A percentile compares a stretch with the other conserved stretches of the same genome.
These are phyloP conservation scores for Beauveria medogensis DNA, from an alignment of 2,329 filamentous ascomycete genomes.

Conservation along the genomic window DNA sequence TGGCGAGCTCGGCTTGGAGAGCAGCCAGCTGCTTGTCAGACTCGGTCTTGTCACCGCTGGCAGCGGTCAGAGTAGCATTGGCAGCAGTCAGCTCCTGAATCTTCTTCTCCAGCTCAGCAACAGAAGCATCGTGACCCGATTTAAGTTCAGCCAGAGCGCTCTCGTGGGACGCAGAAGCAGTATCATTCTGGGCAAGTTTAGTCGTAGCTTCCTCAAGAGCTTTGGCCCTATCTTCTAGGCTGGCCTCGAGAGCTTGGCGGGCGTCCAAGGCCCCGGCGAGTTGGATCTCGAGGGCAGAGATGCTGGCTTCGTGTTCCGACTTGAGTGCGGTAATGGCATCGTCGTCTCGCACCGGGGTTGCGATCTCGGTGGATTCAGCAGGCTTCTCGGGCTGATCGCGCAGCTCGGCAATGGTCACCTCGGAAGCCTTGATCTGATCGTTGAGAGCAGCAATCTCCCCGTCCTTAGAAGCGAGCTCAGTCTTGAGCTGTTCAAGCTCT, in stretches of 20 bases:
- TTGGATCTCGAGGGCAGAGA: constrained; percentile 39
- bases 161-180: constrained; percentile 30
- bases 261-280: constrained; percentile 39
- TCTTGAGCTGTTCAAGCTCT: constrained; percentile 52
- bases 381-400: constrained; percentile 39
- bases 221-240: constrained; percentile 38
- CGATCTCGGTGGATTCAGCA: constrained; percentile 31
- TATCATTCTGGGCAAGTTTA: constrained; percentile 40
- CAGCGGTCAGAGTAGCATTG: constrained; percentile 36
- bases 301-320: constrained; percentile 39
- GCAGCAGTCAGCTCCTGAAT: constrained; percentile 44
- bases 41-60: constrained; percentile 36
- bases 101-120: constrained; percentile 45
- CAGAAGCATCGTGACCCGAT: constrained; percentile 37
- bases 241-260: constrained; percentile 40
- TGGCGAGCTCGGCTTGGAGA: constrained; percentile 39
- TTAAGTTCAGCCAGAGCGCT: constrained; percentile 43
- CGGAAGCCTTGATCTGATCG: constrained; percentile 45
- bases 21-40: constrained; percentile 43
- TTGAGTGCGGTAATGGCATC: constrained; percentile 39
- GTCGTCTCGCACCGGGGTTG: constrained; percentile 30
- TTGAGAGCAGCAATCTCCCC: constrained; percentile 49
- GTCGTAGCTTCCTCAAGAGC: constrained; percentile 29
- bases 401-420: constrained; percentile 48
- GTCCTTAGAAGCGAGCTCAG: constrained; percentile 50